Conservation (phyloP, 345 rosid genomes). For the Heritiera littoralis region DNA sequence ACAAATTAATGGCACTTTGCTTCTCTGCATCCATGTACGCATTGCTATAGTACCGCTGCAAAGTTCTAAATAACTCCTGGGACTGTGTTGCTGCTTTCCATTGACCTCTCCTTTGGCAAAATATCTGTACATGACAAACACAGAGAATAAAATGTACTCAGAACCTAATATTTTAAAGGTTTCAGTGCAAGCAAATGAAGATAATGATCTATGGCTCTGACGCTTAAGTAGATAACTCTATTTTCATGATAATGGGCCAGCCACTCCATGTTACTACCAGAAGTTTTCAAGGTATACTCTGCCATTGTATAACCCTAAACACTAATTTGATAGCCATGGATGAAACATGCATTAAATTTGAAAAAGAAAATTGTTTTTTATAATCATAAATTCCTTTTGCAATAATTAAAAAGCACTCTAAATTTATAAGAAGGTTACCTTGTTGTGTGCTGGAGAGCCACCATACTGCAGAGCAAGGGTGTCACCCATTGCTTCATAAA, state of each 20-base stretch:
- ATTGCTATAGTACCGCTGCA: conserved; percentile 92
- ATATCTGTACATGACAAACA: conserved; percentile 56
- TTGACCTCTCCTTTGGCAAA: conserved; percentile 94
- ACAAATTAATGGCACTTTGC: conserved; percentile 96
- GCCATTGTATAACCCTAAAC: neutral
- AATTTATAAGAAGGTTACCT: conserved; percentile 47
- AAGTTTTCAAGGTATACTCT: neutral
- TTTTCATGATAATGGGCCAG: neutral
- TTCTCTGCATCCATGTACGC: conserved; percentile 90
- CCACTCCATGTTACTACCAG: conserved; percentile 7
- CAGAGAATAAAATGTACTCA: neutral
- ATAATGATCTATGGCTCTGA: neutral
- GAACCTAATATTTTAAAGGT: neutral
- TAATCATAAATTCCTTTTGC: neutral
- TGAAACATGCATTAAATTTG: neutral
- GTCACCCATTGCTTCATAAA: conserved; percentile 95
- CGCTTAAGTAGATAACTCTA: neutral
- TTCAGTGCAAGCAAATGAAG: neutral
- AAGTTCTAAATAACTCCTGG: conserved; percentile 81
- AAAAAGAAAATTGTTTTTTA: neutral
- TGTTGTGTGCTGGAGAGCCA: conserved; percentile 97
- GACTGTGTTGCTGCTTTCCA: conserved; percentile 98
- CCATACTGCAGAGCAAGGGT: conserved; percentile 95
- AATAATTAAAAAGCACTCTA: neutral
- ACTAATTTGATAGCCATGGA: neutral